phyloP scores from a whole-genome alignment of 768 basidiomycete genomes.

The Tulasnella sp. region DNA sequence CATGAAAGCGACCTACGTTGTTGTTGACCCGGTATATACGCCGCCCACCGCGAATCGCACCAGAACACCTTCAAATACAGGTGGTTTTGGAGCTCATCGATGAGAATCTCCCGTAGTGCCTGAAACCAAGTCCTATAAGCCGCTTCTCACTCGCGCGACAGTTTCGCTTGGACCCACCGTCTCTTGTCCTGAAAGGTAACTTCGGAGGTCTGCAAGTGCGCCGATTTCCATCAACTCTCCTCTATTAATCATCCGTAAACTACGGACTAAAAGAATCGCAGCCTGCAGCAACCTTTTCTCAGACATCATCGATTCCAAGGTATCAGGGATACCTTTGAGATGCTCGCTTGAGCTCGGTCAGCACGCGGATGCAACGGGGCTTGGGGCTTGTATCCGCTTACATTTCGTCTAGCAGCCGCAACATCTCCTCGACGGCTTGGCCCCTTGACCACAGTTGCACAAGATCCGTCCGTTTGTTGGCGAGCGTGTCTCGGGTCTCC shows the following conservation, averaged over 20 bases:
- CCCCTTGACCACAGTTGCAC: slow-evolving; percentile 86
- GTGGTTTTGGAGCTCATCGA: slow-evolving; percentile 94
- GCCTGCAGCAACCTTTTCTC: slow-evolving; percentile 92
- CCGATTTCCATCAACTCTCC: slow-evolving; percentile 92
- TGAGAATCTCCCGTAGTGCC: slow-evolving; percentile 86
- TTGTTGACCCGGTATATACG: slow-evolving; percentile 76
- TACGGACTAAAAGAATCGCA: slow-evolving; percentile 76
- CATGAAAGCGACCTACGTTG: slow-evolving; percentile 52
- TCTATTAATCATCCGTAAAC: slow-evolving; percentile 85
- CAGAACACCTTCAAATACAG: slow-evolving; percentile 96
- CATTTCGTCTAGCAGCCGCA: slow-evolving; percentile 92
- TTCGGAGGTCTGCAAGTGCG: slow-evolving; percentile 83
- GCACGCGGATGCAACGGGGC: slow-evolving; percentile 24
- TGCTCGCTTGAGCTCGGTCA: slow-evolving; percentile 59
- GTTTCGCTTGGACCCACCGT: slow-evolving; percentile 48
- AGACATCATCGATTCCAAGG: slow-evolving; percentile 88
- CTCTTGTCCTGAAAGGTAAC: slow-evolving; percentile 83
- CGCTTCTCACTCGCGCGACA: neutral
- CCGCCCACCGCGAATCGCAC: slow-evolving; percentile 88
- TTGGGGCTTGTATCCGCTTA: slow-evolving; percentile 42
- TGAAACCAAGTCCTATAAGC: slow-evolving; percentile 36
- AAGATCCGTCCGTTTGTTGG: slow-evolving; percentile 80
- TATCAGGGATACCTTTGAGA: slow-evolving; percentile 85
- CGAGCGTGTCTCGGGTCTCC: slow-evolving; percentile 74
- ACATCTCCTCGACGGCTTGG: slow-evolving; percentile 93